phyloP scores from a whole-genome alignment of 192 early-diverging fungal species.

The Chytriomyces confervae region DNA sequence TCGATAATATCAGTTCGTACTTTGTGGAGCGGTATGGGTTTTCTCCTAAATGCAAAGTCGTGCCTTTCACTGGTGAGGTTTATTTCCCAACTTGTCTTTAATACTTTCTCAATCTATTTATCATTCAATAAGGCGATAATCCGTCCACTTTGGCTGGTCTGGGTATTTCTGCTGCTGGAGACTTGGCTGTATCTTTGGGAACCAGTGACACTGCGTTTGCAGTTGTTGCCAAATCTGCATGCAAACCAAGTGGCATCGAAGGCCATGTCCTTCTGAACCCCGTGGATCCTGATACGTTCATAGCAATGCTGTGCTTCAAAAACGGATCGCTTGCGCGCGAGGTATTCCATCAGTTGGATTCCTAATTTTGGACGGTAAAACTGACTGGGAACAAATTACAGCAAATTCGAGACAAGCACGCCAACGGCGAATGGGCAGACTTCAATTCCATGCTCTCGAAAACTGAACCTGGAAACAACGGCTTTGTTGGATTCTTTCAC shows the following conservation, averaged over 20 bases:
- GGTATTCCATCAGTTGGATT: neutral
- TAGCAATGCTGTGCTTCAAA: conserved; percentile 84
- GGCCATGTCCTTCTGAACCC: conserved; percentile 74
- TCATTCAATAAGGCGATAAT: conserved; percentile 82
- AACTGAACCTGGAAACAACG: conserved; percentile 21
- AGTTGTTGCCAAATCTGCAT: conserved; percentile 43
- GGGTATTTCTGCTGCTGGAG: conserved; percentile 50
- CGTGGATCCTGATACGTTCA: conserved; percentile 57
- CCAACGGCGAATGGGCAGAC: conserved; percentile 59
- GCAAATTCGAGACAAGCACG: conserved; percentile 63
- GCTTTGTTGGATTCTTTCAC: conserved; percentile 74
- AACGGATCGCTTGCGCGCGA: conserved; percentile 86
- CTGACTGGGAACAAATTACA: neutral
- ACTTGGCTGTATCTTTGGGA: conserved; percentile 76
- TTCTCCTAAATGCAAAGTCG: conserved; percentile 48
- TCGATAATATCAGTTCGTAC: conserved; percentile 56
- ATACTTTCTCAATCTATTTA: conserved; percentile 37
- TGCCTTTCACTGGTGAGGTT: conserved; percentile 7
- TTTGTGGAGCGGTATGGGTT: conserved; percentile 73
- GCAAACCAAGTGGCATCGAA: conserved; percentile 44
- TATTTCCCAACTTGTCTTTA: neutral
- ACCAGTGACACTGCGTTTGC: conserved; percentile 81
- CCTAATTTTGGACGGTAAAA: neutral
- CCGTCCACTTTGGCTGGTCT: conserved; percentile 70
- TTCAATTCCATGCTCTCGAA: conserved; percentile 57